Conservation (phyloP, 2,329 filamentous ascomycete genomes). For the Fonsecaea erecta region DNA sequence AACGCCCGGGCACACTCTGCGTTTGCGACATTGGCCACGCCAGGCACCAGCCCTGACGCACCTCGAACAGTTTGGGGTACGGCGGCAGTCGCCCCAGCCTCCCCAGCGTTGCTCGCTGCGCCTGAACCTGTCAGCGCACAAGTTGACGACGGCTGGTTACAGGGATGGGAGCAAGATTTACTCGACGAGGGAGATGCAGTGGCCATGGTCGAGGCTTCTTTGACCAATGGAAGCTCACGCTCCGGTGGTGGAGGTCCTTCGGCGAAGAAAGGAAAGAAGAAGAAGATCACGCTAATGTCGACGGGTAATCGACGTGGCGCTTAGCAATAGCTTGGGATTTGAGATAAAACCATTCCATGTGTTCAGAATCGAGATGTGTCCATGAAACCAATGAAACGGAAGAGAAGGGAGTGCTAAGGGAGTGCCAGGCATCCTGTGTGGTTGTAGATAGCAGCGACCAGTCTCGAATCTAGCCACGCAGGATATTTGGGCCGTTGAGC, state of each 20-base stretch:
- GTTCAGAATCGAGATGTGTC: background rate
- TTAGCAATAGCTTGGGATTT: constrained; percentile 35
- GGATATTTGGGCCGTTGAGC: background rate
- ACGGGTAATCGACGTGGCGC: constrained; percentile 65
- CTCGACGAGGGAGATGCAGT: constrained; percentile 65
- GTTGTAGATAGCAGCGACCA: background rate
- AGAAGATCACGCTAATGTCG: constrained; percentile 72
- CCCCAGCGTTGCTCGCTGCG: constrained; percentile 53
- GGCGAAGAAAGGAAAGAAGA: constrained; percentile 61
- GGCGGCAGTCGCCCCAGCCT: constrained; percentile 65
- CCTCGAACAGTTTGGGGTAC: constrained; percentile 94
- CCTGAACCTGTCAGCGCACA: constrained; percentile 43
- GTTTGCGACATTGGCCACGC: constrained; percentile 66
- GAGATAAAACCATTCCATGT: constrained; percentile 29
- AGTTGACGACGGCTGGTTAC: constrained; percentile 81
- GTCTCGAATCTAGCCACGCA: background rate
- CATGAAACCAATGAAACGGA: background rate
- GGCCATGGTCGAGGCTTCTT: constrained; percentile 52
- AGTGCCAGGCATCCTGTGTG: background rate
- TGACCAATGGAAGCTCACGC: constrained; percentile 36
- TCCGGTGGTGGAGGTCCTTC: constrained; percentile 22
- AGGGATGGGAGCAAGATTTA: constrained; percentile 79
- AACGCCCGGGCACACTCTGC: constrained; percentile 46
- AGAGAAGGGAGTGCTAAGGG: background rate
- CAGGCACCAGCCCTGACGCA: constrained; percentile 79